Conservation (phyloP, 164 flowering plant genomes). For the Warburgia ugandensis region DNA sequence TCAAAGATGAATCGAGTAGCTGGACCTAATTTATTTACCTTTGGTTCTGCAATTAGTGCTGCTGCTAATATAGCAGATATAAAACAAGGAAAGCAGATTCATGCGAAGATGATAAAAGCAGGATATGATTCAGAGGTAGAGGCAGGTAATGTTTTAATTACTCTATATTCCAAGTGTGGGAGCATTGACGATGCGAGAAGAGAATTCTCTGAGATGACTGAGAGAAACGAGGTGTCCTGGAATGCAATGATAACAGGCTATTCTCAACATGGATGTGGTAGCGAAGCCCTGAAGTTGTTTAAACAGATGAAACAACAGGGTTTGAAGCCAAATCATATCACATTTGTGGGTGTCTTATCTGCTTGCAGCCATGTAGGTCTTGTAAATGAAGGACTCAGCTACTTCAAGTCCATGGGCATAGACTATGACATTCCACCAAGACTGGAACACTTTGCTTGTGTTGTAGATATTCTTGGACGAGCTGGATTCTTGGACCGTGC, state of each 20-base stretch:
- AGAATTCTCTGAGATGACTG: conserved; percentile 15
- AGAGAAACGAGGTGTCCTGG: conserved; percentile 29
- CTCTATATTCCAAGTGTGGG: conserved; percentile 28
- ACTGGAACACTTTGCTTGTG: conserved; percentile 27
- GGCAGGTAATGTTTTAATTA: conserved; percentile 22
- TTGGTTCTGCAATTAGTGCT: conserved; percentile 22
- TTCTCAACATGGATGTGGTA: conserved; percentile 28
- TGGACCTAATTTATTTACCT: conserved; percentile 17
- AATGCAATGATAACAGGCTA: conserved; percentile 29
- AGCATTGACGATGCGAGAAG: conserved; percentile 18
- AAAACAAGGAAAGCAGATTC: conserved; percentile 26
- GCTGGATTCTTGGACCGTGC: conserved; percentile 22
- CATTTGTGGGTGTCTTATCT: conserved; percentile 27
- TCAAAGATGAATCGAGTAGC: conserved; percentile 15
- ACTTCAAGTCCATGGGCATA: conserved; percentile 25
- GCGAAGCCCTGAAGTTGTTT: conserved; percentile 23
- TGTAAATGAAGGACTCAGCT: conserved; percentile 23
- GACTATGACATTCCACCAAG: conserved; percentile 18
- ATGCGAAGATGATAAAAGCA: conserved; percentile 21
- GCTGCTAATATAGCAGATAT: conserved; percentile 23
- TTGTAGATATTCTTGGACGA: conserved; percentile 31
- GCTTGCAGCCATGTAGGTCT: conserved; percentile 36
- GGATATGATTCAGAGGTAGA: conserved; percentile 21
- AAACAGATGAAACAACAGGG: conserved; percentile 22
- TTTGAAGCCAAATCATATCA: conserved; percentile 22